Base-by-base conservation (phyloP, 2,329 filamentous ascomycete species). In the Arthroderma sp. region DNA sequence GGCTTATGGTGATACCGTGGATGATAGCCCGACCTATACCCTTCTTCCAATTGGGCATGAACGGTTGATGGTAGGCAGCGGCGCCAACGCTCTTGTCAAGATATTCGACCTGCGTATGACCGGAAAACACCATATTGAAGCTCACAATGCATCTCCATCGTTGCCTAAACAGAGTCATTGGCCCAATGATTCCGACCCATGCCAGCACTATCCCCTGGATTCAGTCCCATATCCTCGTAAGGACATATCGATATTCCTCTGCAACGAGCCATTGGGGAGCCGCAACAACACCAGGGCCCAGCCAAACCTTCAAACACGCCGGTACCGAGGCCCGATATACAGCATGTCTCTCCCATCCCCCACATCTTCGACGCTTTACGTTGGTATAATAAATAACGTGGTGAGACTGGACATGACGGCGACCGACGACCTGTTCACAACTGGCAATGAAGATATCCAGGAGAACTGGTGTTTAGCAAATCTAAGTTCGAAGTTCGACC, bases 21-120 rank as follows among this genome's bases (percentile, higher is more conserved):
- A 85, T 62, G 74, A 78, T 60, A 79, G 78, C 17, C 73, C 80
- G 0, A 76, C 84, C 5, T 84, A 84, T 64, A 79, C 79, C 19
- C 73, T 85, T 15, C 74, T 79, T 1, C 70, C 77, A 0, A 76
- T 83, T 54, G 80, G 80, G 1, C 74, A 76, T 19, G 78, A 84
- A 62, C 73, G 76, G 1, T 76, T 85, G 56, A 65, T 84, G 7
- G 79, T 77, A 9, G 82, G 82, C 23, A 76, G 77, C 1, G 77
- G 77, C 2, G 74, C 77, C 53, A 79, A 84, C 66, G 78, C 76
- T 47, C 72, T 83, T 54, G 68, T 85, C 47, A 84, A 84, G 62
- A 71, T 84, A 3, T 85, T 83, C 61, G 82, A 86, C 62, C 65
- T 85, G 44, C 79, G 82, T 23, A 58, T 63, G 58, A 63, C 64